Percentiles rank a stretch among this genome's conserved stretches.
These are phyloP conservation scores for Cucumis cinereus DNA, from an alignment of 306 rosid species.

Conservation along the genomic window DNA sequence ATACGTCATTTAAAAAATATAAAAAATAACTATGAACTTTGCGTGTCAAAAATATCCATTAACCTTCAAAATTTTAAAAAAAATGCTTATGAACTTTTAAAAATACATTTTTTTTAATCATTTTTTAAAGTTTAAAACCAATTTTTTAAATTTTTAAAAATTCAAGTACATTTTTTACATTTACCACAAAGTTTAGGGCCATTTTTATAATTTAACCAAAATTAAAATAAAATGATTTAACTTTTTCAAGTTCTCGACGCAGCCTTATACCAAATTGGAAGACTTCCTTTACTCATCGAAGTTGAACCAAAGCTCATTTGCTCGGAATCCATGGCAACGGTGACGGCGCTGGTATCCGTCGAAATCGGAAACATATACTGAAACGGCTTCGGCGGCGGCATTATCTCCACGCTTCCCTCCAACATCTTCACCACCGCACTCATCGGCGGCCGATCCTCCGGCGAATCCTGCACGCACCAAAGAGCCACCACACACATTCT, in stretches of 20 bases:
- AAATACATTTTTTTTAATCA: too few relatives aligned
- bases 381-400: conserved; percentile 26
- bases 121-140: too few relatives aligned
- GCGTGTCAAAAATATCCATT: too few relatives aligned
- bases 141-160: too few relatives aligned
- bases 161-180: too few relatives aligned
- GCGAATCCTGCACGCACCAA: conserved; percentile 34
- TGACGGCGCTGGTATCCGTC: not conserved
- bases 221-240: too few relatives aligned
- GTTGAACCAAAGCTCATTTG: not conserved
- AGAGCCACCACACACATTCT: conserved; percentile 33
- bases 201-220: too few relatives aligned
- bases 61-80: too few relatives aligned
- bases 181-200: too few relatives aligned
- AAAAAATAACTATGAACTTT: too few relatives aligned
- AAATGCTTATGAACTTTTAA: too few relatives aligned
- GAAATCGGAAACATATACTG: not conserved
- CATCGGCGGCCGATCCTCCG: conserved; percentile 33
- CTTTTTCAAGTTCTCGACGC: not conserved
- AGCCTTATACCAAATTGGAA: not conserved
- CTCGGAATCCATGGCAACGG: not conserved
- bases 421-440: conserved; percentile 37
- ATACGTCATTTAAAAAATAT: too few relatives aligned
- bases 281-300: not conserved
- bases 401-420: conserved; percentile 37